These are phyloP conservation scores for Gymnopilus dilepis DNA, from an alignment of 768 basidiomycete species.

Conservation along the genomic window DNA sequence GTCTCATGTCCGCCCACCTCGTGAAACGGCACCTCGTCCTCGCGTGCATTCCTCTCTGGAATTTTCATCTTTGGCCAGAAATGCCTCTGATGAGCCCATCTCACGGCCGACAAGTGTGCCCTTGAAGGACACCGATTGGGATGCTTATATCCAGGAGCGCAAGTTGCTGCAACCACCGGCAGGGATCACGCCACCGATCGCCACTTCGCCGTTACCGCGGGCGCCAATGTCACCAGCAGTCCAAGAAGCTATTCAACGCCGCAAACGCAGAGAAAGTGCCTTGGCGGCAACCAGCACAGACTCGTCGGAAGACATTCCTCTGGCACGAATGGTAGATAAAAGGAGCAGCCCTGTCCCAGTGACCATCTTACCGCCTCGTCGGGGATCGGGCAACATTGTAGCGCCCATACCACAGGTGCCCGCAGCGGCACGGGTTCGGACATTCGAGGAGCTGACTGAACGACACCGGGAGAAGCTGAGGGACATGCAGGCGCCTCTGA, in stretches of 20 bases:
- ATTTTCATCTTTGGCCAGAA: conserved; percentile 51
- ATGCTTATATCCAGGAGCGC: conserved; percentile 82
- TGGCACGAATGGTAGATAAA: conserved; percentile 38
- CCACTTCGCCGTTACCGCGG: conserved; percentile 49
- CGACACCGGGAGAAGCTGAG: conserved; percentile 86
- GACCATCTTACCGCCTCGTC: conserved; percentile 54
- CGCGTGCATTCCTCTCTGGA: conserved; percentile 76
- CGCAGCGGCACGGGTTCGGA: conserved; percentile 60
- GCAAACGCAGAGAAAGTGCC: conserved; percentile 75
- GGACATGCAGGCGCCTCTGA: conserved; percentile 83
- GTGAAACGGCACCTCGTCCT: conserved; percentile 69
- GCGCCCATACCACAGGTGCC: conserved; percentile 58
- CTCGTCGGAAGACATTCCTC: conserved; percentile 56
- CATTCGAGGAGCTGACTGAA: conserved; percentile 88
- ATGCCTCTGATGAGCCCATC: conserved; percentile 57
- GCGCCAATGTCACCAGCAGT: conserved; percentile 73
- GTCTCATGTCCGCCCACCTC: conserved; percentile 71
- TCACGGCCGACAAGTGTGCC: conserved; percentile 76
- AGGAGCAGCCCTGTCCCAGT: conserved; percentile 41
- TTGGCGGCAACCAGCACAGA: conserved; percentile 50
- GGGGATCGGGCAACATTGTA: conserved; percentile 39
- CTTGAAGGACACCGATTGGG: conserved; percentile 83
- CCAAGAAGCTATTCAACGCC: conserved; percentile 70
- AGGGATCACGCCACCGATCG: conserved; percentile 80
- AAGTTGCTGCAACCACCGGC: conserved; percentile 85